Conservation (phyloP, 1,284 basidiomycete genomes). For the Phellopilus nigrolimitatus region DNA sequence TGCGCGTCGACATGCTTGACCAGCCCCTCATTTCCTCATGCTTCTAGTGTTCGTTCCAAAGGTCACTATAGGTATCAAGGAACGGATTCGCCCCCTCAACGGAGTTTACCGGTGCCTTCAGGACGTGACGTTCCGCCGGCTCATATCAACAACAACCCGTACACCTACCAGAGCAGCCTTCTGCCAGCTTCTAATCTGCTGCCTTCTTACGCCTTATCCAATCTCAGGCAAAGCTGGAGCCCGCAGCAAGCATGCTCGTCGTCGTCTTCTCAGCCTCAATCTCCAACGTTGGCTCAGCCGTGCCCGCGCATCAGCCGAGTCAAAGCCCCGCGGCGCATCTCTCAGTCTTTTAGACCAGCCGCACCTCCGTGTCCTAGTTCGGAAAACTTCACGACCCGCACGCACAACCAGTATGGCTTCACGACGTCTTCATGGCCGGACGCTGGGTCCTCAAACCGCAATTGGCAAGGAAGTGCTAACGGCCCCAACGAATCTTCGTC, state of each 20-base stretch:
- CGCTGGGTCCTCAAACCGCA: not conserved
- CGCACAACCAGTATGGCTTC: too few species aligned
- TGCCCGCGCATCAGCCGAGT: conserved; percentile 2
- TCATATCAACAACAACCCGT: not conserved
- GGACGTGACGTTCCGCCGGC: not conserved
- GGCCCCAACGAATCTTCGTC: not conserved
- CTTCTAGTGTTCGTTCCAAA: not conserved
- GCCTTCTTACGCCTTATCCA: not conserved
- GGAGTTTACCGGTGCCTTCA: not conserved
- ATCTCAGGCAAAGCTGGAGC: not conserved
- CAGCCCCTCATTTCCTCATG: not conserved
- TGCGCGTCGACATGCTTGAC: not conserved
- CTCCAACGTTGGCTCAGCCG: not conserved
- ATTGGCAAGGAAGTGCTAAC: not conserved
- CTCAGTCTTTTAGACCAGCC: too few species aligned
- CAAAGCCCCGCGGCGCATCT: not conserved
- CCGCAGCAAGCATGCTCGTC: not conserved
- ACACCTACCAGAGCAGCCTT: not conserved
- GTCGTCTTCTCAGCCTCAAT: not conserved
- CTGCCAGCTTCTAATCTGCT: not conserved
- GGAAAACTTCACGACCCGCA: too few species aligned
- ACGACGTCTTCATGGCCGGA: not conserved
- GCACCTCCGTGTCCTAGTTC: too few species aligned
- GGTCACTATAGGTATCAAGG: not conserved
- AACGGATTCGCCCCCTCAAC: not conserved